Evolutionary conservation across 1,284 basidiomycete species (phyloP).

Genomic region (Malassezia equina): DNA sequence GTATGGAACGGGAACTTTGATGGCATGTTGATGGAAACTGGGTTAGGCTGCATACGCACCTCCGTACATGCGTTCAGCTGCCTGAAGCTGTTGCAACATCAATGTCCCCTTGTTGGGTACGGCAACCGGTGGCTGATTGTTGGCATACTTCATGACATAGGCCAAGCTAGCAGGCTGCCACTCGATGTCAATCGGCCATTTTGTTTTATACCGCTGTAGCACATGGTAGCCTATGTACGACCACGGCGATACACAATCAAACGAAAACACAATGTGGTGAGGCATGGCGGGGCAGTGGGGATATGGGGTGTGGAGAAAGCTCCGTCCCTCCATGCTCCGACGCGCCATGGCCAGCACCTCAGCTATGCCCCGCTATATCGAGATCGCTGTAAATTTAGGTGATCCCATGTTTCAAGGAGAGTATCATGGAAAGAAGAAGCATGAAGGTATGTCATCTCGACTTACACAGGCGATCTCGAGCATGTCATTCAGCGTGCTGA

Average conservation of each 20-base stretch:
- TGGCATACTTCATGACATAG: constrained; percentile 42
- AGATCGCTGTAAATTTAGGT: constrained; percentile 53
- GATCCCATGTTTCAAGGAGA: constrained; percentile 51
- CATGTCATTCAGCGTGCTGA: constrained; percentile 58
- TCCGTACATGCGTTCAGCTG: constrained; percentile 29
- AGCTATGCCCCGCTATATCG: constrained; percentile 27
- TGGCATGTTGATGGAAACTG: constrained; percentile 27
- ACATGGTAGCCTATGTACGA: constrained; percentile 33
- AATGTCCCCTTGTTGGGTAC: constrained; percentile 38
- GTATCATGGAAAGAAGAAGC: constrained; percentile 50
- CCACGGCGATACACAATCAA: constrained; percentile 45
- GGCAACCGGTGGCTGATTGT: constrained; percentile 40
- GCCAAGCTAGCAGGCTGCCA: constrained; percentile 33
- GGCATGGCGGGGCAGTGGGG: constrained; percentile 13
- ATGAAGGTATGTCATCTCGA: not conserved
- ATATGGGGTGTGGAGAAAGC: not conserved
- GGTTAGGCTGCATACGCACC: not conserved
- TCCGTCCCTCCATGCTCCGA: not conserved
- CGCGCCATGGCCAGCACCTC: not conserved
- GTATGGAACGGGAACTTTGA: constrained; percentile 38
- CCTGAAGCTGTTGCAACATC: constrained; percentile 28
- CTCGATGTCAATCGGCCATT: constrained; percentile 34
- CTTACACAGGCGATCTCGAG: constrained; percentile 57
- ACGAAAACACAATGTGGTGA: constrained; percentile 33
- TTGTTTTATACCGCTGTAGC: constrained; percentile 25